A percentile compares a stretch with the other conserved stretches of the same genome.
These are phyloP conservation scores for Saccharata proteae DNA, from an alignment of 2,329 filamentous ascomycete species.

Conservation along the genomic window DNA sequence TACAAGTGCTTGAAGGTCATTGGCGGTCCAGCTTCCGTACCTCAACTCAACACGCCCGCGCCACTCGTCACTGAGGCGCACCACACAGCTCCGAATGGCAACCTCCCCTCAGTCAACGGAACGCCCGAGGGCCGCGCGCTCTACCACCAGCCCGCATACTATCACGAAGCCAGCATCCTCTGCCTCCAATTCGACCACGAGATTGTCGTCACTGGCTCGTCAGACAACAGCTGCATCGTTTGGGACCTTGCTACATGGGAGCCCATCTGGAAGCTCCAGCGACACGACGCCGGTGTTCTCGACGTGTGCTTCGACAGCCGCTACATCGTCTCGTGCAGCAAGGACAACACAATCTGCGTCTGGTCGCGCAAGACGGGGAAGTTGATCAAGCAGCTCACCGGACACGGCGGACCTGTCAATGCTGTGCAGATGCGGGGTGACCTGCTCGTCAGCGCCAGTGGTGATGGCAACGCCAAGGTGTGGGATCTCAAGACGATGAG, in stretches of 20 bases:
- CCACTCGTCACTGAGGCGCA: slow-evolving; percentile 28
- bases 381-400: slow-evolving; percentile 66
- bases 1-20: slow-evolving; percentile 78
- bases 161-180: slow-evolving; percentile 85
- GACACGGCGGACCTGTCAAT: slow-evolving; percentile 87
- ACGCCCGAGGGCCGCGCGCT: slow-evolving; percentile 33
- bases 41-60: slow-evolving; percentile 34
- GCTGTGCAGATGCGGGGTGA: slow-evolving; percentile 91
- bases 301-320: slow-evolving; percentile 87
- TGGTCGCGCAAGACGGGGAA: slow-evolving; percentile 77
- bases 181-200: slow-evolving; percentile 90
- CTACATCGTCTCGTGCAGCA: slow-evolving; percentile 93
- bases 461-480: slow-evolving; percentile 84
- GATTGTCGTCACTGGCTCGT: slow-evolving; percentile 90
- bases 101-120: slow-evolving; percentile 35
- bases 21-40: slow-evolving; percentile 57
- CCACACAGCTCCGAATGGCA: slow-evolving; percentile 22
- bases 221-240: slow-evolving; percentile 81
- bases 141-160: slow-evolving; percentile 37
- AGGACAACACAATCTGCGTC: slow-evolving; percentile 85
- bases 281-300: slow-evolving; percentile 78
- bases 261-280: slow-evolving; percentile 63
- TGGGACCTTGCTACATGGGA: slow-evolving; percentile 75
- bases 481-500: slow-evolving; percentile 89
- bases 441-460: slow-evolving; percentile 83